A percentile compares a stretch with the other conserved stretches of the same genome.
Conservation (phyloP, 768 basidiomycete genomes). For the Dictyophora rubrovolvata region DNA sequence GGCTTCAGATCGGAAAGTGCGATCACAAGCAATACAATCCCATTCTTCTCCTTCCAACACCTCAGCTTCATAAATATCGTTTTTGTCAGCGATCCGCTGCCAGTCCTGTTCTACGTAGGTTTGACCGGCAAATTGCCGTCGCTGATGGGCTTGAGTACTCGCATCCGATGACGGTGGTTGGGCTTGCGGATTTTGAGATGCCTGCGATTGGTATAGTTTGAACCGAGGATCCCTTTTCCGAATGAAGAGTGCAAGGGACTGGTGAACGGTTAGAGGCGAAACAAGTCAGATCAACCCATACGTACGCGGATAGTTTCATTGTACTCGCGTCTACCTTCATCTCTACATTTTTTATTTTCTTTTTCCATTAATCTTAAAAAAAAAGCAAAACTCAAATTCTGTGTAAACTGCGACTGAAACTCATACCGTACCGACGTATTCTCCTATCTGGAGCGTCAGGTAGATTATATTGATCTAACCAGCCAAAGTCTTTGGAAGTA, state of each 20-base stretch:
- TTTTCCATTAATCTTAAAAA: conserved; percentile 74
- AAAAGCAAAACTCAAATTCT: background rate
- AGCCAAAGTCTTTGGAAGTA: conserved; percentile 79
- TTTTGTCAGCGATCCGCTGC: conserved; percentile 50
- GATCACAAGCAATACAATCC: conserved; percentile 93
- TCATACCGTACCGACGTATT: conserved; percentile 48
- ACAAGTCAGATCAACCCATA: conserved; percentile 9
- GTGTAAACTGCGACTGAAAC: background rate
- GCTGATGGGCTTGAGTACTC: conserved; percentile 19
- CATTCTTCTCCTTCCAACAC: conserved; percentile 68
- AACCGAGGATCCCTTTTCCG: conserved; percentile 87
- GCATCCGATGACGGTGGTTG: conserved; percentile 12
- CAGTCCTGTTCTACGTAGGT: conserved; percentile 79
- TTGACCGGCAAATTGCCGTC: conserved; percentile 23
- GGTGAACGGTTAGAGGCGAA: background rate
- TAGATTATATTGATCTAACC: conserved; percentile 78
- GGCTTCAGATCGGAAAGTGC: conserved; percentile 82
- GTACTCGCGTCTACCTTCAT: conserved; percentile 82
- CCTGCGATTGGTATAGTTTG: conserved; percentile 47
- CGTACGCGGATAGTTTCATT: conserved; percentile 82
- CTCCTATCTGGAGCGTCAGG: conserved; percentile 81
- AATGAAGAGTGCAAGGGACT: conserved; percentile 69
- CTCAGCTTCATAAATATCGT: conserved; percentile 49
- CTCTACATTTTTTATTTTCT: conserved; percentile 88
- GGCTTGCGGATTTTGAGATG: conserved; percentile 29